Base-by-base conservation (phyloP, 2,329 filamentous ascomycete genomes). In the Xylaria sp. region DNA sequence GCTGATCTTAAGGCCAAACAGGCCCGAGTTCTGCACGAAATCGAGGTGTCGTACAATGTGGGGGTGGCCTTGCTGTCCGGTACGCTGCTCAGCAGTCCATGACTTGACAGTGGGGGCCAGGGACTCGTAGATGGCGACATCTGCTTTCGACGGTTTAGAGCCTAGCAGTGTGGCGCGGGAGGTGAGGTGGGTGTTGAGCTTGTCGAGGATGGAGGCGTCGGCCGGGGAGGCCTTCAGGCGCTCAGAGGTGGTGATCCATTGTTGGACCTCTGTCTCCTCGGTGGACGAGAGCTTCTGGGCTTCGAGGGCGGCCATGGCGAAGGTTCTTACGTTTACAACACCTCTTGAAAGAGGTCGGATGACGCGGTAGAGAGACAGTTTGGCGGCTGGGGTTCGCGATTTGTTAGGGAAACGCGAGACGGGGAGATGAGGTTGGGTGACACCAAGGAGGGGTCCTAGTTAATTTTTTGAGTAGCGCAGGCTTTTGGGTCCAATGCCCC, bases 41-140 rank as follows among this genome's bases (percentile, higher is more conserved):
- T 98, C 95, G 77, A 98, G 82, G 79, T 93, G 92, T 73, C 95
- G 93, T 66, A 98, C 93, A 73, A 98, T 92, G 82, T 98, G 90
- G 71, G 97, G 94, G 80, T 92, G 91, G 69, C 95, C 95, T 71
- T 93, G 87, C 83, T 97, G 90, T 70, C 95, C 95, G 24, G 95
- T 97, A 78, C 93, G 89, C 86, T 97, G 89, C 83, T 98, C 94
- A 55, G 91, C 82, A 2, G 87, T 88, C 95, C 95, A 98, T 72
- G 85, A 85, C 77, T 91, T 88, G 68, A 97, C 93, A 47, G 91
- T 78, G 12, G 93, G 92, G 0, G 91, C 91, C 39, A 97, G 86
- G 62, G 90, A 87, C 72, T 92, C 85, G 85, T 96, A 98, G 76
- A 96, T 85, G 74, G 92, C 92, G 68, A 97, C 85, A 77, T 98